Evolutionary conservation across 163 green algal species (phyloP), one percentile per base, ranked within the genome.

Genomic region (Chloromonas sp.): DNA sequence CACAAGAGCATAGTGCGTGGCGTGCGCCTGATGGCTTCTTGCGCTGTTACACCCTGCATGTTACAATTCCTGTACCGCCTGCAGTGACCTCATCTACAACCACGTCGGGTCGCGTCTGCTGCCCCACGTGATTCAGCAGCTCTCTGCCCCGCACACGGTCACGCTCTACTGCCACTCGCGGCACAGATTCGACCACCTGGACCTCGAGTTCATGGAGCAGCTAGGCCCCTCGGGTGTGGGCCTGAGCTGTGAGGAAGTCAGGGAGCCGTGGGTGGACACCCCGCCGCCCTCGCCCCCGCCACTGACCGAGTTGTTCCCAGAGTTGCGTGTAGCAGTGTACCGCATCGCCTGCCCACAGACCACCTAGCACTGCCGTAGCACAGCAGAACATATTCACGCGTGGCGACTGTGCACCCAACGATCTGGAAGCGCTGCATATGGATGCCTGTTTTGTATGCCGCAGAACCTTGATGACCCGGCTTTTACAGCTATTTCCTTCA

Each of bases 131-230:
- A 83, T 94, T 13, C 61, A 81, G n/a, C 85, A 76, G 2, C 82
- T 93, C 61, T 81, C 85, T 0, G 62, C 14, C 0, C 2, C 70
- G 3, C 1, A 60, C 60, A 90, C 88, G 0, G n/a, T 82, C n/a
- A 82, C 89, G 2, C 87, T 90, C n/a, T 94, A 94, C 77, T 89
- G 88, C 79, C 92, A 95, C 83, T 94, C 91, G 3, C 91, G 90
- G 77, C 87, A 93, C 77, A 86, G 90, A 11, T 90, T 88, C 70
- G 88, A 93, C 57, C 61, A 88, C 15, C 70, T 91, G 11, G 89
- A 94, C 70, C 11, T 87, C 2, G 83, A 90, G 60, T 90, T 94
- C 15, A 78, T 92, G 2, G 82, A 88, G 70, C 58, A 94, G 79
- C 85, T 92, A 71, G 82, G 83, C 15, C 71, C 11, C 2, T 36